Percentiles rank a stretch among this genome's conserved stretches.
phyloP scores from a whole-genome alignment of 2,329 filamentous ascomycete species.

The Aphanoascus verrucosus region DNA sequence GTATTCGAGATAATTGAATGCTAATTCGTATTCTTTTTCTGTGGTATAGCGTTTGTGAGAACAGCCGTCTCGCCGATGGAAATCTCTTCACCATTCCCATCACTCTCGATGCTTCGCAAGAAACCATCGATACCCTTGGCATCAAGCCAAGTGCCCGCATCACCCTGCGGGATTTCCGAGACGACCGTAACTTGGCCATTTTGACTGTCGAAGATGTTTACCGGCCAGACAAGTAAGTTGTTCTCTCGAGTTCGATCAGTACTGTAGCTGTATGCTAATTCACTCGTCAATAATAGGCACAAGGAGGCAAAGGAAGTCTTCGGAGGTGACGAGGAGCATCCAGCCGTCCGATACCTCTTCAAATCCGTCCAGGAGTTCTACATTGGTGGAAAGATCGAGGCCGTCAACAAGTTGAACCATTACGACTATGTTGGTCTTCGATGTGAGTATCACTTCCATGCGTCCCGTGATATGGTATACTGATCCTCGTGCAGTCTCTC shows the following conservation, averaged over 20 bases:
- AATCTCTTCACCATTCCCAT: constrained; percentile 95
- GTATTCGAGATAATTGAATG: background rate
- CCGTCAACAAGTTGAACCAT: constrained; percentile 89
- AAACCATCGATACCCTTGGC: constrained; percentile 61
- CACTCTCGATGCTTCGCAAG: constrained; percentile 71
- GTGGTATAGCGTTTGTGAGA: constrained; percentile 62
- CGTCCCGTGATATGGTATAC: background rate
- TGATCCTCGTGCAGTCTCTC: constrained; percentile 54
- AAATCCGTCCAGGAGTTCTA: constrained; percentile 75
- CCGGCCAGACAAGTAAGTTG: constrained; percentile 76
- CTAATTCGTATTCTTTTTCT: background rate
- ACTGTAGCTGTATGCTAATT: background rate
- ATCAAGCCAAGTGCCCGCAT: constrained; percentile 73
- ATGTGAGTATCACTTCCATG: constrained; percentile 48
- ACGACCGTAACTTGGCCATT: constrained; percentile 92
- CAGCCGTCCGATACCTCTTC: constrained; percentile 83
- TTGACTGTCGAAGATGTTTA: constrained; percentile 93
- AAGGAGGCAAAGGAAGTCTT: constrained; percentile 92
- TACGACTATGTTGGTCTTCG: constrained; percentile 97
- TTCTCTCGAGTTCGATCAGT: background rate
- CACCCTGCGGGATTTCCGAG: constrained; percentile 86
- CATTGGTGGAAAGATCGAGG: constrained; percentile 90
- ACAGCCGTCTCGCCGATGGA: constrained; percentile 77
- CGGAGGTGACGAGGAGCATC: constrained; percentile 81
- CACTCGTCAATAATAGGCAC: constrained; percentile 41